Conservation (phyloP, 345 rosid species). For the Gossypium bickii region DNA sequence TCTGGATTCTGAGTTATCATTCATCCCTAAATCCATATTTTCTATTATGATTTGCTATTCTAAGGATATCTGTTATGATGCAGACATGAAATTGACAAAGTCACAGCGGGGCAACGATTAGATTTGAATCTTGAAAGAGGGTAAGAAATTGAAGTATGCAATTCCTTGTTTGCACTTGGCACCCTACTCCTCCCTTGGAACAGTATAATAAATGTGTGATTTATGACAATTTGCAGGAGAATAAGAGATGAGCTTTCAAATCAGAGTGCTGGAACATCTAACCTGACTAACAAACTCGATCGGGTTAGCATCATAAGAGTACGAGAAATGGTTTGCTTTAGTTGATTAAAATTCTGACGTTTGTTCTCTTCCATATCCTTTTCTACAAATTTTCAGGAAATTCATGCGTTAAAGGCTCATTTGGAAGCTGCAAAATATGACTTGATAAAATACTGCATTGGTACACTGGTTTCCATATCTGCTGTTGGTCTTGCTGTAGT, state of each 20-base stretch:
- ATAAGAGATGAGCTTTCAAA: conserved; percentile 73
- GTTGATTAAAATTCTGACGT: neutral
- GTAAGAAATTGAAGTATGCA: conserved; percentile 28
- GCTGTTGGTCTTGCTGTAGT: conserved; percentile 84
- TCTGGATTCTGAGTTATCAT: conserved; percentile 16
- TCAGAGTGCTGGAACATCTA: conserved; percentile 66
- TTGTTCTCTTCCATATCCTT: neutral
- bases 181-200: neutral
- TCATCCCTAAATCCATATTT: neutral
- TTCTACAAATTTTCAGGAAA: conserved; percentile 49
- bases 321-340: neutral
- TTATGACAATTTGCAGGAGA: conserved; percentile 41
- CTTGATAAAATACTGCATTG: conserved; percentile 85
- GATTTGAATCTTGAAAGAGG: conserved; percentile 94
- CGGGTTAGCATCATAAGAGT: conserved; percentile 38
- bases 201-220: neutral
- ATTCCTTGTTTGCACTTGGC: neutral
- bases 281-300: conserved; percentile 84
- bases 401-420: conserved; percentile 76
- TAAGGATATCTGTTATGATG: conserved; percentile 7
- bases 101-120: conserved; percentile 82
- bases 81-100: conserved; percentile 91
- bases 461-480: conserved; percentile 77
- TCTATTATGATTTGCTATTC: conserved; percentile 1
- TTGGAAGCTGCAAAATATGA: conserved; percentile 86